Evolutionary conservation across 768 basidiomycete species (phyloP).

Genomic region (Mycena olivaceomarginata): DNA sequence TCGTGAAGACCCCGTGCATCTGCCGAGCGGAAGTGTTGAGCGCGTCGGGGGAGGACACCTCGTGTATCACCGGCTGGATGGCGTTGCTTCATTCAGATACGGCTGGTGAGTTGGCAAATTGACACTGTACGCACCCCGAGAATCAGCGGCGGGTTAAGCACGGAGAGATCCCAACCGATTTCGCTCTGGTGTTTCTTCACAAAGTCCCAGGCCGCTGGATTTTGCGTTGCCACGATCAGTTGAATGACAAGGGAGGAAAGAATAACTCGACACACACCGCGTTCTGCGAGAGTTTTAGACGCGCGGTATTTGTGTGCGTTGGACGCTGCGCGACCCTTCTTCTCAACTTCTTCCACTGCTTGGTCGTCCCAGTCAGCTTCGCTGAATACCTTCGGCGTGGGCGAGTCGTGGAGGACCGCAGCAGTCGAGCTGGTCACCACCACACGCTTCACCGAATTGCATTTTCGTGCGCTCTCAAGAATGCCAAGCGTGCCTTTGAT

Average conservation of each 20-base stretch:
- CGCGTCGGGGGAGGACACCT: not conserved
- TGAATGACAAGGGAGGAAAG: not conserved
- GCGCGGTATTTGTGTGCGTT: conserved; percentile 70
- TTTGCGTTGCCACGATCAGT: not conserved
- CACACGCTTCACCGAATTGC: conserved; percentile 75
- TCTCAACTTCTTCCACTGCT: conserved; percentile 65
- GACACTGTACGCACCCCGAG: conserved; percentile 36
- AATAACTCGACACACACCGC: conserved; percentile 54
- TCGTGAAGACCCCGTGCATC: not conserved
- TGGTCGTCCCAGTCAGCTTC: conserved; percentile 80
- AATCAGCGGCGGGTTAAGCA: conserved; percentile 74
- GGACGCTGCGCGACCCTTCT: conserved; percentile 68
- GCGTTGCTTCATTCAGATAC: not conserved
- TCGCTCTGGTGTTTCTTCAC: conserved; percentile 63
- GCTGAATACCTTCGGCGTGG: conserved; percentile 55
- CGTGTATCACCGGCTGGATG: conserved; percentile 3
- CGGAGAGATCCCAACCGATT: conserved; percentile 71
- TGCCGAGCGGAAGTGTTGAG: conserved; percentile 1
- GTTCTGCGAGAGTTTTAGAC: conserved; percentile 81
- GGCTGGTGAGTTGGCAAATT: too few species aligned
- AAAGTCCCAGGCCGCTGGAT: conserved; percentile 62
- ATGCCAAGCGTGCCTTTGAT: conserved; percentile 63
- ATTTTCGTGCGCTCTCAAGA: conserved; percentile 59
- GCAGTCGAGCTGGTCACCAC: conserved; percentile 82
- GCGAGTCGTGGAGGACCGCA: conserved; percentile 58